Base-by-base conservation (phyloP, 73 alveolate species). In the Paraurostyla sp. region DNA sequence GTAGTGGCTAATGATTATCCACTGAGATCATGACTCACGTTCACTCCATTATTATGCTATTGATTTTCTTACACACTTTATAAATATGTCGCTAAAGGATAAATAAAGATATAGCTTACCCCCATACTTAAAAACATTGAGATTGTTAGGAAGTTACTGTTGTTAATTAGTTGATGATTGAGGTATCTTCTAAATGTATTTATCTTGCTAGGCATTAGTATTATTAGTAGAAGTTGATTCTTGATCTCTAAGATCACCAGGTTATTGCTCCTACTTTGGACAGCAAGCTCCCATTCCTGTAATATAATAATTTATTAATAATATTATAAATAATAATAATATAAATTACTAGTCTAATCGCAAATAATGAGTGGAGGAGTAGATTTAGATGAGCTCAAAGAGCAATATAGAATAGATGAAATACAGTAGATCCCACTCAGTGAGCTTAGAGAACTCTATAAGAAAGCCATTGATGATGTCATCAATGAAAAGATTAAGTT, bases 321-420 rank as follows among this genome's bases (percentile, higher is more conserved):
- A 62, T 62, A 62, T 25, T 62, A 32, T 7, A n/a, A 11, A 11
- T 13, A 62, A 25, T 16, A 62, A 25, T 62, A 62, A 36, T 29
- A 29, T 62, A 25, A 25, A 32, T 11, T 32, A 32, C 23, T 32
- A 62, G 51, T 62, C 46, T 29, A 23, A 62, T 35, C n/a, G n/a
- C n/a, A 68, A 15, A 69, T 41, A 69, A 69, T 69, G 84, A 69
- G 84, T 69, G 84, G 65, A n/a, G n/a, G n/a, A n/a, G 84, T 41
- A 16, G 84, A 69, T 36, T 69, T 43, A 33, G 78, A 60, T 32
- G 22, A 38, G 20, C 84, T 41, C 18, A 62, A 38, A 25, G 29
- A 38, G n/a, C 15, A 22, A 4, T 69, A 69, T 35, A 30, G 38
- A 32, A 41, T 69, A 16, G 35, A 69, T 40, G 58, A 69, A 29